Base-by-base conservation (phyloP, 768 basidiomycete genomes). In the Boletellus ananiceps region DNA sequence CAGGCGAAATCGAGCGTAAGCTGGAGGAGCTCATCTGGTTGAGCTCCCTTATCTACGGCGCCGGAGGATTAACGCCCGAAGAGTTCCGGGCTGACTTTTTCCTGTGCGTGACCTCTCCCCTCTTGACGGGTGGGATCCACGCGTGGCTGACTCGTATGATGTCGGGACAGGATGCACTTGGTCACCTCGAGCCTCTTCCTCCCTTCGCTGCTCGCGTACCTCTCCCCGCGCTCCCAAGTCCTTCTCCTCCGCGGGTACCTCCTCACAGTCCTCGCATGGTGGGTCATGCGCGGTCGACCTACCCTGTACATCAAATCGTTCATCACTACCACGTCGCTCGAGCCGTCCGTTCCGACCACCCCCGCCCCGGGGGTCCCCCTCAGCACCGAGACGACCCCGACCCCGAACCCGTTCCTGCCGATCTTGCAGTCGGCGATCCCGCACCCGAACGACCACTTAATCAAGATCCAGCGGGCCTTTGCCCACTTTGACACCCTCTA, bases 1-100 rank as follows among this genome's bases (percentile, higher is more conserved):
- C 71, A 34, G 56, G 67, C 29, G 69, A 74, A 53, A 55, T 81
- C 6, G 70, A 73, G n/a, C 62, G 69, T 15, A 87, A 84, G 62
- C 70, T 83, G 21, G 81, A 83, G 54, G 85, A 89, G 56, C 54
- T 89, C 4, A 58, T 69, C 5, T 88, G 83, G 80, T 64, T 75
- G 15, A 74, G 70, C 38, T 67, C 68, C 0, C 48, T 84, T n/a
- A 55, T 83, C 18, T 88, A 82, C 52, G 81, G 74, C 2, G 67
- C 81, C 16, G 76, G 74, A 6, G 83, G 80, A 4, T 80, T 74
- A 71, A 66, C 81, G 61, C 71, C 74, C 21, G 77, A 74, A 1
- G 80, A 86, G 47, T 52, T 55, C 37, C 39, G 13, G 34, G 34
- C 56, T 1, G 57, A 69, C 32, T 86, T 87, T 63, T 76, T 79